Evolutionary conservation across 441 rosid species (phyloP).

Genomic region (Macaranga tanarius): DNA sequence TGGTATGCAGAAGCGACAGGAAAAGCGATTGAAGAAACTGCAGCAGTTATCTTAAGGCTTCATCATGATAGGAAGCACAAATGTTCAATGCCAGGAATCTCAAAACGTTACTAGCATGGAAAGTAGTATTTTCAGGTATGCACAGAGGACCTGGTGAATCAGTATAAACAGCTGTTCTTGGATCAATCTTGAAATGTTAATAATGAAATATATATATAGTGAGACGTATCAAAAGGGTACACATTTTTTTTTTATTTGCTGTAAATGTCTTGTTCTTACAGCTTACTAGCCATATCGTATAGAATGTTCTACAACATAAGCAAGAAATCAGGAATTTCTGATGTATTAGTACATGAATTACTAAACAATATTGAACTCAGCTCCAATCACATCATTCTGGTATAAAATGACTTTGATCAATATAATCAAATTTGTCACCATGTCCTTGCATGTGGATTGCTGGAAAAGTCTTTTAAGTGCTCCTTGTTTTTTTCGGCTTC

Average conservation of each 20-base stretch:
- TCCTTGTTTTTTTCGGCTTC: too few species aligned
- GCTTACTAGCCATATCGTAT: neutral
- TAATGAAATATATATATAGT: neutral
- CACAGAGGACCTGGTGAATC: conserved; percentile 13
- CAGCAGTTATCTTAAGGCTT: conserved; percentile 73
- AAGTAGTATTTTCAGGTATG: conserved; percentile 6
- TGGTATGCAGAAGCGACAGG: conserved; percentile 74
- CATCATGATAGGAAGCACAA: conserved; percentile 62
- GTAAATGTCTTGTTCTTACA: neutral
- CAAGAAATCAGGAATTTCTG: neutral
- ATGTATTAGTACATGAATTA: neutral
- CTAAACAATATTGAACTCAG: too few species aligned
- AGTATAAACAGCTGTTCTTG: neutral
- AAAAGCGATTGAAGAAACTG: conserved; percentile 90
- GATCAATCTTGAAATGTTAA: neutral
- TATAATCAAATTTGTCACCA: too few species aligned
- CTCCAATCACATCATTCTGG: too few species aligned
- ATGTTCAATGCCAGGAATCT: conserved; percentile 72
- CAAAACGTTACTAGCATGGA: conserved; percentile 49
- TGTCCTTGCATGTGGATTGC: too few species aligned
- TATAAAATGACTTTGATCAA: too few species aligned
- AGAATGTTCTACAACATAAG: neutral
- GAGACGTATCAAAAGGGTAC: neutral
- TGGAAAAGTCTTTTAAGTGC: too few species aligned
- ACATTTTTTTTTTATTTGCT: neutral